Base-by-base conservation (phyloP, 208 protist species). In the Vickermania ingenoplastis region DNA sequence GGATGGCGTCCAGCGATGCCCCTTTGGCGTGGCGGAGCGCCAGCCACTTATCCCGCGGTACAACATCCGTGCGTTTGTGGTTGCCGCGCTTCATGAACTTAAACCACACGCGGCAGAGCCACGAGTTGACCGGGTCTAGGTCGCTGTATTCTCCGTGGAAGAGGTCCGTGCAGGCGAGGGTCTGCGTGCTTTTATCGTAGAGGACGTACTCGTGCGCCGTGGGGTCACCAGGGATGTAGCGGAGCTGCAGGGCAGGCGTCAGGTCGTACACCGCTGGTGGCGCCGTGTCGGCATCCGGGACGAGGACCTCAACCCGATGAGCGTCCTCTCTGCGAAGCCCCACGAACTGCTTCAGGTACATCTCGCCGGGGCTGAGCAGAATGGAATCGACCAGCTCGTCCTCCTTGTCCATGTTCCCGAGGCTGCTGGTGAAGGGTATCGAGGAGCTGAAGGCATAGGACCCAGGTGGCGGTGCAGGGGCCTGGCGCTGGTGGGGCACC, bases 51-150 rank as follows among this genome's bases (percentile, higher is more conserved):
- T 79, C 82, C 30, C 81, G 74, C 45, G 86, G 86, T 23, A 81
- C 75, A 24, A 78, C 1, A 59, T 87, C 81, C 7, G 71, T 71
- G 41, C 79, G 78, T 59, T 87, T 90, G 75, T 91, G 75, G 65
- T 90, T 69, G 51, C 86, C 86, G 23, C 56, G 50, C 67, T 86
- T 86, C 83, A 91, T 89, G 31, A 93, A 87, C 70, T 93, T 93
- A 59, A 93, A 93, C 81, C 82, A 93, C 54, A 93, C 83, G 3
- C 86, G 86, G 48, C 86, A 91, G 80, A 93, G 81, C 81, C 86
- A 90, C 21, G 75, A 78, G 77, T 93, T 93, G n/a, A 85, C 75
- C 22, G 83, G 81, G 60, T 93, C 86, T 41, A 87, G 66, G 63
- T 93, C 86, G 49, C 69, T 65, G 71, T 93, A 93, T 27, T 61